These are phyloP conservation scores for Davidsoniella eucalypti DNA, from an alignment of 2,329 filamentous ascomycete species.

Conservation along the genomic window DNA sequence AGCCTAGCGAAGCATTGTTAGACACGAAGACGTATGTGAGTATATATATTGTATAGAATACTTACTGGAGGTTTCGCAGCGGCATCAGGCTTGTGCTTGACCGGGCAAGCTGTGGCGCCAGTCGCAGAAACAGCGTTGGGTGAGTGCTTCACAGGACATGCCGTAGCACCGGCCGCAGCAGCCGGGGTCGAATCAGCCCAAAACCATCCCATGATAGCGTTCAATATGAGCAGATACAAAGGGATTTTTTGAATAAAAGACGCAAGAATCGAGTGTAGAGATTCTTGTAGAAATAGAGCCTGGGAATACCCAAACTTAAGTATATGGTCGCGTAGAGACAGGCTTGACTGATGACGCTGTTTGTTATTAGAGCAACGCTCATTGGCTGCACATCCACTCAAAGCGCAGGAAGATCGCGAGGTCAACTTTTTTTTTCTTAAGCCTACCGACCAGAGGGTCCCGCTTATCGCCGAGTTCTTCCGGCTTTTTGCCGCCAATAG, in stretches of 20 bases:
- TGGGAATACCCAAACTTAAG: not conserved
- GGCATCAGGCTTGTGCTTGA: slow-evolving; percentile 6
- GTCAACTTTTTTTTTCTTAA: not conserved
- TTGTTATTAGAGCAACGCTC: slow-evolving; percentile 6
- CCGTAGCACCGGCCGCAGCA: slow-evolving; percentile 12
- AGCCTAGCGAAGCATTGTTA: slow-evolving; percentile 21
- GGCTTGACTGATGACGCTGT: slow-evolving; percentile 3
- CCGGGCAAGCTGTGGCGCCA: not conserved
- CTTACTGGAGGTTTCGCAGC: slow-evolving; percentile 8
- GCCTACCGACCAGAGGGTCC: not conserved
- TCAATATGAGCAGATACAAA: slow-evolving; percentile 3
- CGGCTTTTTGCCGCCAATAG: no score
- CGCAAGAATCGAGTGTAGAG: slow-evolving; percentile 6
- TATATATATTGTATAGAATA: not conserved
- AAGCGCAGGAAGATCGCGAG: not conserved
- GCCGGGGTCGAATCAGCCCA: slow-evolving; percentile 36
- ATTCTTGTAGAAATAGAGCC: no score
- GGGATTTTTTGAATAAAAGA: not conserved
- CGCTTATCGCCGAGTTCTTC: no score
- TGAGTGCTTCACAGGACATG: slow-evolving; percentile 9
- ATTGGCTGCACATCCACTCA: slow-evolving; percentile 2
- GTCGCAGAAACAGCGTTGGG: not conserved
- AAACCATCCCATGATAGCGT: slow-evolving; percentile 41
- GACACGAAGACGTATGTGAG: no score
- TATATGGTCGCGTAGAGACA: not conserved